These are phyloP conservation scores for Actinidia polygama DNA, from an alignment of 179 eudicot species.

Conservation along the genomic window DNA sequence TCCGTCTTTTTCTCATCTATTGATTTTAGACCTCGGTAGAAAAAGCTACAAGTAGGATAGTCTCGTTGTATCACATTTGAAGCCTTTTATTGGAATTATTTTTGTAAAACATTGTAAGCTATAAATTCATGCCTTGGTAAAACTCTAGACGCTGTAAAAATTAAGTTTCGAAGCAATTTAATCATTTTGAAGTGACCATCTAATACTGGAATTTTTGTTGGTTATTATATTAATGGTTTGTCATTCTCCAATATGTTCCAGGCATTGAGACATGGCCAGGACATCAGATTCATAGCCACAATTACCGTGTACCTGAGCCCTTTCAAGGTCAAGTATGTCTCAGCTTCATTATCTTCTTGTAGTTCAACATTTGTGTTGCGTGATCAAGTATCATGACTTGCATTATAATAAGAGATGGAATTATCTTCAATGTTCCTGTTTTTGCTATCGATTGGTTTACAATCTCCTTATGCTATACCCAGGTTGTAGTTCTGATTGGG, in stretches of 20 bases:
- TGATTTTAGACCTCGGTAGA: no score
- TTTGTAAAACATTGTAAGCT: not conserved
- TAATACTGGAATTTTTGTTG: not conserved
- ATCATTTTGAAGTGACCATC: not conserved
- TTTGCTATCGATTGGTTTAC: not conserved
- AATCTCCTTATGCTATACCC: slow-evolving; percentile 18
- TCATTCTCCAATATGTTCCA: slow-evolving; percentile 20
- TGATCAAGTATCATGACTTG: not conserved
- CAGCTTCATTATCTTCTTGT: slow-evolving; percentile 15
- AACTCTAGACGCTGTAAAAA: not conserved
- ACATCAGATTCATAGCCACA: slow-evolving; percentile 91
- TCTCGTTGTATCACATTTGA: no score
- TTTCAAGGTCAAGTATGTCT: slow-evolving; percentile 69
- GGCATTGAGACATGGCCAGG: slow-evolving; percentile 93
- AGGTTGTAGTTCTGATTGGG: slow-evolving; percentile 86
- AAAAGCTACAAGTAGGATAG: no score
- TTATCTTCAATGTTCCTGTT: not conserved
- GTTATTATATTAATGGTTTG: not conserved
- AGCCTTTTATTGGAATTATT: not conserved
- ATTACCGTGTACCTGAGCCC: slow-evolving; percentile 85
- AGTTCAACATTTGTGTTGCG: not conserved
- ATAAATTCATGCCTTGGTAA: not conserved
- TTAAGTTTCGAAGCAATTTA: not conserved
- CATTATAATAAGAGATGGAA: not conserved
- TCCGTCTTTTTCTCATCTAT: no score